A percentile compares a stretch with the other conserved stretches of the same genome.
Conservation (phyloP, 257 asterid genomes). For the Lithospermum erythrorhizon region DNA sequence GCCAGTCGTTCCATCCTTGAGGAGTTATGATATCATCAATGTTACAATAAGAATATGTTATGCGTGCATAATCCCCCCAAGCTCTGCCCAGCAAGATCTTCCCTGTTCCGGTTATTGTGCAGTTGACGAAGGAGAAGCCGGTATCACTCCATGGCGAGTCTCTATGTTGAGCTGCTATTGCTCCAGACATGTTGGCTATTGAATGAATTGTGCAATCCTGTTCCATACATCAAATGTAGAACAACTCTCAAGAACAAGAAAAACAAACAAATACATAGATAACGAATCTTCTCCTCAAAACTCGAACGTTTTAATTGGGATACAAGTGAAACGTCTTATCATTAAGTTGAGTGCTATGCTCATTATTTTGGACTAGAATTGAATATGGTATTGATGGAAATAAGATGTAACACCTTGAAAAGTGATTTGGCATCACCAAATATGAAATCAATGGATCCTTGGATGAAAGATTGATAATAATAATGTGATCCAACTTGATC, state of each 20-base stretch:
- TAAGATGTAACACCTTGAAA: conserved; percentile 31
- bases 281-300: too few species aligned
- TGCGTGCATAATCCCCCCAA: conserved; percentile 59
- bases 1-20: conserved; percentile 67
- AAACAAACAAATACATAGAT: background rate
- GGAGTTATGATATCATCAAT: conserved; percentile 31
- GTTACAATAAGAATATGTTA: conserved; percentile 32
- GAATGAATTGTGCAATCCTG: conserved; percentile 53
- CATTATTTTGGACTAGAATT: too few species aligned
- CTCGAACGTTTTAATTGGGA: too few species aligned
- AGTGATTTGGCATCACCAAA: conserved; percentile 67
- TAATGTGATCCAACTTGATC: conserved; percentile 59
- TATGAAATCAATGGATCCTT: conserved; percentile 71
- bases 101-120: conserved; percentile 45
- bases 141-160: conserved; percentile 38
- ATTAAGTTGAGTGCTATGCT: too few species aligned
- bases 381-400: background rate
- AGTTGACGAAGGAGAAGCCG: conserved; percentile 69
- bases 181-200: conserved; percentile 29
- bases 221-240: background rate
- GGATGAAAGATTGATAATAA: conserved; percentile 48
- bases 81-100: conserved; percentile 56
- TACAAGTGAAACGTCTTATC: too few species aligned
- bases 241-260: background rate
- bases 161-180: conserved; percentile 72